Base-by-base conservation (phyloP, 148 eudicot species). In the Simmondsia chinensis region DNA sequence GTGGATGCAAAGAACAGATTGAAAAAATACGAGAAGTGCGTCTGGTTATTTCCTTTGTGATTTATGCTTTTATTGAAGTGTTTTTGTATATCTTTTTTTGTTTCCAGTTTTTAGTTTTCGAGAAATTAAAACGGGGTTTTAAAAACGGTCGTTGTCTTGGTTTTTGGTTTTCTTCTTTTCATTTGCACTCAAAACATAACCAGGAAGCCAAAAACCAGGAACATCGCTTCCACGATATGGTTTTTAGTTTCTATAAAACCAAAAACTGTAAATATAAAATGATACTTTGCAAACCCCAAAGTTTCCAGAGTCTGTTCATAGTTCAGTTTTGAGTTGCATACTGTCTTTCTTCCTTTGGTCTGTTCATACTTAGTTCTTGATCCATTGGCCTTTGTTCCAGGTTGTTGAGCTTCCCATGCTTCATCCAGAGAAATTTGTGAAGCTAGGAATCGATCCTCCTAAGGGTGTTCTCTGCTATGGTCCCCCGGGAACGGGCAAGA, bases 371-470 rank as follows among this genome's bases (percentile, higher is more conserved):
- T 27, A 46, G 31, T 16, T 35, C 4, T 22, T 48, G 13, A 19
- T 24, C 10, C 10, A 38, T 18, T 12, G 22, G 21, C 33, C 50
- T 14, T 53, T 39, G 50, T 21, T 54, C 36, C 58, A 93, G 99
- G 96, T 93, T 70, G 99, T 93, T 52, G 96, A 93, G 72, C 61
- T 93, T 40, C 99, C 99, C 45, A 93, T 93, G 99, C 94, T 93
- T 56, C 99, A 93, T 60, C 99, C 99, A 27, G 96, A 93, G 48
- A 93, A 93, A 31, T 86, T 93, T 60, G 99, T 93, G 48, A 77
- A 93, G 71, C 87, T 93, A 11, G 99, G 99, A 35, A 93, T 93
- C 45, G 99, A 93, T 53, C 99, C 99, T 65, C 99, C 99, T 9
- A 93, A 93, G 64, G 99, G 99, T 50, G 99, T 93, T 31, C 66